phyloP scores from a whole-genome alignment of 164 flowering plant species.

The Litsea cubeba region DNA sequence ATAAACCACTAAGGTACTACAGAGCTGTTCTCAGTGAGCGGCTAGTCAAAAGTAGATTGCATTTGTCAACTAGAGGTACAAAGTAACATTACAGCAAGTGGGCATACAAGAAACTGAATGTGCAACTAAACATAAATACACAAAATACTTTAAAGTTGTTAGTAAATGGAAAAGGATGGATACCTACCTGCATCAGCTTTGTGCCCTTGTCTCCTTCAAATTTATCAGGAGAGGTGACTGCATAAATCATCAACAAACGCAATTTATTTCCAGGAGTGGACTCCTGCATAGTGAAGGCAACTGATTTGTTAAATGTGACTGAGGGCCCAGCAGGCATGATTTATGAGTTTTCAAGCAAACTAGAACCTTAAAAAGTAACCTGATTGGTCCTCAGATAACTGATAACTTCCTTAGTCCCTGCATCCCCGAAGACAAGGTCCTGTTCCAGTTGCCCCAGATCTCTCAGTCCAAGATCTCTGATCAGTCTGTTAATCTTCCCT shows the following conservation, averaged over 20 bases:
- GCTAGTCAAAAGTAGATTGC: no score
- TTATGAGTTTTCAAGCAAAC: background rate
- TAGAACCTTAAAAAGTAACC: slow-evolving; percentile 28
- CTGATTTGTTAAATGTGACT: slow-evolving; percentile 9
- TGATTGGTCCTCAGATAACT: slow-evolving; percentile 64
- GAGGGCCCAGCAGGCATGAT: background rate
- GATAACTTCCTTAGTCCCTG: slow-evolving; percentile 87
- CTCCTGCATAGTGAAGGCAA: slow-evolving; percentile 49
- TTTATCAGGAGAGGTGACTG: slow-evolving; percentile 83
- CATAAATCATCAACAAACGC: slow-evolving; percentile 92
- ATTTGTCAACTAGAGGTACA: no score
- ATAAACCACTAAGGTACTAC: no score
- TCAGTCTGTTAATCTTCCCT: slow-evolving; percentile 68
- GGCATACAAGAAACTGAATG: background rate
- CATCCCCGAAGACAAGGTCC: slow-evolving; percentile 96
- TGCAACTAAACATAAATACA: background rate
- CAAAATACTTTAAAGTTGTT: background rate
- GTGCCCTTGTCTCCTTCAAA: slow-evolving; percentile 93
- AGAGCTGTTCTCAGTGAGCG: no score
- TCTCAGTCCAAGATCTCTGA: slow-evolving; percentile 67
- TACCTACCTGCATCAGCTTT: slow-evolving; percentile 83
- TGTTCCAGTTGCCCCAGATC: slow-evolving; percentile 95
- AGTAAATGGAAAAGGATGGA: background rate
- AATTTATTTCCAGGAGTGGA: slow-evolving; percentile 66
- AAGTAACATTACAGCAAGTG: no score